Evolutionary conservation across 2,329 filamentous ascomycete genomes (phyloP).

Genomic region (Penicillium hesseltinei): DNA sequence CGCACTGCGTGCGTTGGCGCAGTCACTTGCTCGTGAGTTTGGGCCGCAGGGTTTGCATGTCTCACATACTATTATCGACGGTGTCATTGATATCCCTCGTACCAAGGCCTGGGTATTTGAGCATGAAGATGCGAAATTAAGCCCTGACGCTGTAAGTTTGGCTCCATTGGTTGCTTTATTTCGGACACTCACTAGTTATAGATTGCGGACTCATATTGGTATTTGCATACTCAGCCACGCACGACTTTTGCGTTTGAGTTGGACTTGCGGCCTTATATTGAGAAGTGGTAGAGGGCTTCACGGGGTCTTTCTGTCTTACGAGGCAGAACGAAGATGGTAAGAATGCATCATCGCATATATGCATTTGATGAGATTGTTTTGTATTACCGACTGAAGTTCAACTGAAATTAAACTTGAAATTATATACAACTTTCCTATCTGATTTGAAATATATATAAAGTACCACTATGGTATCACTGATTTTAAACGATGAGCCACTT

Average conservation of each 20-base stretch:
- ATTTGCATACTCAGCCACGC: slow-evolving; percentile 74
- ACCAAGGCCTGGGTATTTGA: slow-evolving; percentile 61
- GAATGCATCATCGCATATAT: neutral
- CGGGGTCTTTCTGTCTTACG: neutral
- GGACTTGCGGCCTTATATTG: slow-evolving; percentile 74
- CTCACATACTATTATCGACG: slow-evolving; percentile 78
- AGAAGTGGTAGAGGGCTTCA: slow-evolving; percentile 65
- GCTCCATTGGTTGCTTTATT: slow-evolving; percentile 16
- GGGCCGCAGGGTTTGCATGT: slow-evolving; percentile 82
- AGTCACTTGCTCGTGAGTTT: slow-evolving; percentile 78
- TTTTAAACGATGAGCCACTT: neutral
- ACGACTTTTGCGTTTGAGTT: slow-evolving; percentile 80
- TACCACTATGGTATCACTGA: neutral
- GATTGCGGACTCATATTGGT: slow-evolving; percentile 87
- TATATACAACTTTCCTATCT: neutral
- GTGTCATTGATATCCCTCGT: slow-evolving; percentile 75
- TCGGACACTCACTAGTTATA: slow-evolving; percentile 36
- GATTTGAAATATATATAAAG: neutral
- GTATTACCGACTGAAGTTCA: neutral
- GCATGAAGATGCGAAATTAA: slow-evolving; percentile 66
- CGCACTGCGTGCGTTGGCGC: slow-evolving; percentile 69
- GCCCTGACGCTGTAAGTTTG: slow-evolving; percentile 65
- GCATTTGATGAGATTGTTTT: neutral
- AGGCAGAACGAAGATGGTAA: neutral
- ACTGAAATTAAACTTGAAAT: neutral